phyloP scores from a whole-genome alignment of 2,329 filamentous ascomycete genomes.

The Venturia nashicola region DNA sequence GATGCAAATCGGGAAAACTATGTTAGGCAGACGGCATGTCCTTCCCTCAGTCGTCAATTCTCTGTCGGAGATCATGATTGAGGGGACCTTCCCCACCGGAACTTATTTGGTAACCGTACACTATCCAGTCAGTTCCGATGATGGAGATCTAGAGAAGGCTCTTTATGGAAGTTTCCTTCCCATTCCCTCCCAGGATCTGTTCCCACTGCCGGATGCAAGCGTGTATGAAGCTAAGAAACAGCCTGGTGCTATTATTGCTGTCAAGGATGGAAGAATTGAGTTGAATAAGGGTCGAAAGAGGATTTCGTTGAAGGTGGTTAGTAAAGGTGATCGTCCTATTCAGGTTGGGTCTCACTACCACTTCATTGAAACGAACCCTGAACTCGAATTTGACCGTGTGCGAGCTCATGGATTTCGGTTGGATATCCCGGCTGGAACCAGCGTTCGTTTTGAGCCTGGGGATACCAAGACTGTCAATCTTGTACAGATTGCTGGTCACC shows the following conservation, averaged over 20 bases:
- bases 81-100: constrained; percentile 82
- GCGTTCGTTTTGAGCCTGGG: constrained; percentile 85
- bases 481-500: constrained; percentile 74
- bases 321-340: constrained; percentile 77
- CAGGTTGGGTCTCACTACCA: constrained; percentile 93
- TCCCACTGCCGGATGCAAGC: constrained; percentile 51
- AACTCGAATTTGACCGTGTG: constrained; percentile 75
- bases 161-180: constrained; percentile 88
- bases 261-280: constrained; percentile 52
- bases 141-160: constrained; percentile 76
- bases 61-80: constrained; percentile 77
- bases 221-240: constrained; percentile 55
- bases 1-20: constrained; percentile 80
- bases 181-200: constrained; percentile 54
- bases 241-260: constrained; percentile 69
- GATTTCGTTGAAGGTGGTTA: constrained; percentile 65
- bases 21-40: constrained; percentile 89
- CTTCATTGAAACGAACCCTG: constrained; percentile 88
- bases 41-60: constrained; percentile 68
- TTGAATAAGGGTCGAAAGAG: constrained; percentile 66
- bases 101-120: constrained; percentile 94
- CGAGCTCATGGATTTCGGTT: constrained; percentile 74
- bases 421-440: constrained; percentile 84
- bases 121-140: constrained; percentile 72
- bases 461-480: constrained; percentile 82